Percentiles rank a stretch among this genome's conserved stretches.
phyloP scores from a whole-genome alignment of 2,329 filamentous ascomycete genomes.

The Calonectria hongkongensis region DNA sequence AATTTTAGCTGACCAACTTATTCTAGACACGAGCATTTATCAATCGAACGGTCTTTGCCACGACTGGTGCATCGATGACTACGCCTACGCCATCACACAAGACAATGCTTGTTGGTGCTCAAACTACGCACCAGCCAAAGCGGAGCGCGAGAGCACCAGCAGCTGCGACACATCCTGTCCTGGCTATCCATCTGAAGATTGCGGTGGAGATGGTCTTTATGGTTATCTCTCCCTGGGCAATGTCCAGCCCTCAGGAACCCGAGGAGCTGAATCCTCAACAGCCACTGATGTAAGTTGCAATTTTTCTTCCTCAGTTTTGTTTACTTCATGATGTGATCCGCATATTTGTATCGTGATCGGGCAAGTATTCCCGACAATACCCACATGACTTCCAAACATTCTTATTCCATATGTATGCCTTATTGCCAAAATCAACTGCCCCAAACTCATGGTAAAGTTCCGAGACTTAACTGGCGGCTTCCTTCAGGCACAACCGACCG shows the following conservation, averaged over 20 bases:
- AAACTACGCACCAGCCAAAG: slow-evolving; percentile 75
- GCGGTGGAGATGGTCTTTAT: slow-evolving; percentile 77
- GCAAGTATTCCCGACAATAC: slow-evolving; percentile 49
- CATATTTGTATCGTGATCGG: slow-evolving; percentile 44
- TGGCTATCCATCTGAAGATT: slow-evolving; percentile 80
- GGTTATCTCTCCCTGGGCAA: slow-evolving; percentile 78
- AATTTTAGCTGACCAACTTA: slow-evolving; percentile 13
- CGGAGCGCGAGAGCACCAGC: slow-evolving; percentile 61
- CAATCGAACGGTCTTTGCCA: slow-evolving; percentile 83
- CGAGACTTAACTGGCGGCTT: slow-evolving; percentile 55
- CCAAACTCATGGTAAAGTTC: slow-evolving; percentile 50
- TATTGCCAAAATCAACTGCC: slow-evolving; percentile 34
- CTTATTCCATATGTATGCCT: slow-evolving; percentile 36
- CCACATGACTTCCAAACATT: slow-evolving; percentile 40
- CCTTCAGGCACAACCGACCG: slow-evolving; percentile 55
- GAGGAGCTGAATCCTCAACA: slow-evolving; percentile 51
- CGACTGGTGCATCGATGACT: slow-evolving; percentile 73
- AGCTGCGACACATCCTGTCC: slow-evolving; percentile 78
- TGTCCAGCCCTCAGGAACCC: slow-evolving; percentile 74
- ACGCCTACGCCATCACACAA: slow-evolving; percentile 82
- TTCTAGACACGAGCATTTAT: slow-evolving; percentile 71
- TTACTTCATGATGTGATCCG: slow-evolving; percentile 44
- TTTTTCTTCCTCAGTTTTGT: slow-evolving; percentile 40
- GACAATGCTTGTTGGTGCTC: slow-evolving; percentile 83
- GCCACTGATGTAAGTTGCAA: slow-evolving; percentile 55